Percentiles rank a stretch among this genome's conserved stretches.
Evolutionary conservation across 2,329 filamentous ascomycete species (phyloP).

Genomic region (Teratosphaeria gauchensis): DNA sequence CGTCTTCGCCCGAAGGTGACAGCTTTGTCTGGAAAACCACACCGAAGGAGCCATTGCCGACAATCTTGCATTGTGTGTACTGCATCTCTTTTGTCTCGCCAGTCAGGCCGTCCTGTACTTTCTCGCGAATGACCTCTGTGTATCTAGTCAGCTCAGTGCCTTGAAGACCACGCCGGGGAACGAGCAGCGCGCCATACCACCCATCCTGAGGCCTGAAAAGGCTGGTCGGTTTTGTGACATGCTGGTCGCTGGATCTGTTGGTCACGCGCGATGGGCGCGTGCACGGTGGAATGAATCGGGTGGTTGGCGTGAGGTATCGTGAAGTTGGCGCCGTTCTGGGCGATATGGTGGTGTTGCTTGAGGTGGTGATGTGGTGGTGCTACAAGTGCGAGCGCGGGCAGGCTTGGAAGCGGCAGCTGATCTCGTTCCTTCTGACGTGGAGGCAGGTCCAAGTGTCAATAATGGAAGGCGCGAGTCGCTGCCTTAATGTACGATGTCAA

Average conservation of each 20-base stretch:
- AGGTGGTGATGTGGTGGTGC: neutral
- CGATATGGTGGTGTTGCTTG: constrained; percentile 32
- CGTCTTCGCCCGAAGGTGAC: constrained; percentile 94
- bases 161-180: neutral
- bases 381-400: neutral
- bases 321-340: constrained; percentile 34
- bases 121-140: constrained; percentile 92
- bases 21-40: constrained; percentile 99
- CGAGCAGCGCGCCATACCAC: constrained; percentile 58
- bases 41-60: constrained; percentile 96
- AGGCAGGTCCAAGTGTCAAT: neutral
- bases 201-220: constrained; percentile 86
- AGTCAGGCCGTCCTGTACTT: constrained; percentile 95
- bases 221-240: constrained; percentile 92
- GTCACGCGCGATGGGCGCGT: constrained; percentile 21
- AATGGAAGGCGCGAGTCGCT: neutral
- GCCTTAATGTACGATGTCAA: neutral
- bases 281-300: constrained; percentile 34
- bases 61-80: constrained; percentile 99
- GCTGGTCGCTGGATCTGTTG: constrained; percentile 19
- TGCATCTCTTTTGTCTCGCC: constrained; percentile 94
- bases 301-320: constrained; percentile 33
- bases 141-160: constrained; percentile 28
- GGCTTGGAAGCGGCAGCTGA: too few species aligned
- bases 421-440: too few species aligned